Evolutionary conservation across 2,329 filamentous ascomycete genomes (phyloP).

Genomic region (Phyllachora maydis): DNA sequence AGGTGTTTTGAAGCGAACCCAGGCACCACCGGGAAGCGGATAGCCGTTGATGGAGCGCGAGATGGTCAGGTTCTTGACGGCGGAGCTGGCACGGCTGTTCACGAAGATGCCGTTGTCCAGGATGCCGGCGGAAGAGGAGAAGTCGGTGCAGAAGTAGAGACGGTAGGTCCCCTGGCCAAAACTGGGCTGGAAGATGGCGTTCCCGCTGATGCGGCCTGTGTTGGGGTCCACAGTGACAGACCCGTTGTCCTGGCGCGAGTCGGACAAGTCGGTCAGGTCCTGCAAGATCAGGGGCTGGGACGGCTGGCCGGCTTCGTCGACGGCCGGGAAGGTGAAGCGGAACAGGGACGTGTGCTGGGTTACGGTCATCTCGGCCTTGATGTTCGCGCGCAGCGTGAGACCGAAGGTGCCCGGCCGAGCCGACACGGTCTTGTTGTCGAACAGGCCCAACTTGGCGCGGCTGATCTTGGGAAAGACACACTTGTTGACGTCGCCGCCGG

Average conservation of each 20-base stretch:
- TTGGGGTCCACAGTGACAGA: conserved; percentile 28
- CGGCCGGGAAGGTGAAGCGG: conserved; percentile 37
- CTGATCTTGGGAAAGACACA: conserved; percentile 35
- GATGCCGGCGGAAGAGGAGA: conserved; percentile 33
- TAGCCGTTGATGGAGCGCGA: conserved; percentile 28
- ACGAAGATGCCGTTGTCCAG: conserved; percentile 40
- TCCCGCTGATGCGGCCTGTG: conserved; percentile 42
- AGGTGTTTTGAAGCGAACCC: conserved; percentile 33
- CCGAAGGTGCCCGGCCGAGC: conserved; percentile 46
- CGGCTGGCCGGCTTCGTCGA: conserved; percentile 12
- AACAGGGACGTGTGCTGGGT: conserved; percentile 46
- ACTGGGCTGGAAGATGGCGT: conserved; percentile 38
- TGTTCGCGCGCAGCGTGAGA: conserved; percentile 33
- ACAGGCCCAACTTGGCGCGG: conserved; percentile 18
- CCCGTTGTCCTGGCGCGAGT: conserved; percentile 36
- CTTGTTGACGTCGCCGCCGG: conserved; percentile 35
- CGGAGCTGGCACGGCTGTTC: conserved; percentile 29
- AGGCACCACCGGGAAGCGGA: conserved; percentile 38
- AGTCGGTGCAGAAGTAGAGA: conserved; percentile 47
- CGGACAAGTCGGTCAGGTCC: conserved; percentile 42
- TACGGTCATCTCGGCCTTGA: conserved; percentile 46
- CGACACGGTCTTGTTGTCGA: conserved; percentile 26
- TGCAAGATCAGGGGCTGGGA: conserved; percentile 40
- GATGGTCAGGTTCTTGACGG: conserved; percentile 23
- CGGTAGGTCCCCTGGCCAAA: conserved; percentile 42